A percentile compares a stretch with the other conserved stretches of the same genome.
These are phyloP conservation scores for Paratinospora sagittata DNA, from an alignment of 164 flowering plant species.

Conservation along the genomic window DNA sequence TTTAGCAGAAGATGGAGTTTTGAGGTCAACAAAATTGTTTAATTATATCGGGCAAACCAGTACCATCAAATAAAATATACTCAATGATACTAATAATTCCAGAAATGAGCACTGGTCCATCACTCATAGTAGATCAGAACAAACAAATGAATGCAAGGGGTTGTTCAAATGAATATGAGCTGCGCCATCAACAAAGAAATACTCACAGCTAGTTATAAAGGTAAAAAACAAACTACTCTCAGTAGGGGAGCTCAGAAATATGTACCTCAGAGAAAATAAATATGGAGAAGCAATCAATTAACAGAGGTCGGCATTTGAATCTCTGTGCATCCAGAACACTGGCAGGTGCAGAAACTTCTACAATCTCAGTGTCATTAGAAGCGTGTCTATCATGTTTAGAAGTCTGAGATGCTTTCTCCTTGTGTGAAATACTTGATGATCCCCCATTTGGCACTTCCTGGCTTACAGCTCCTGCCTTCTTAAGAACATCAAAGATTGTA, in stretches of 20 bases:
- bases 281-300: slow-evolving; percentile 47
- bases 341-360: slow-evolving; percentile 43
- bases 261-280: slow-evolving; percentile 51
- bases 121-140: too few species aligned
- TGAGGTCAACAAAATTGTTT: too few species aligned
- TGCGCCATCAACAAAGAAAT: not conserved
- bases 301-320: slow-evolving; percentile 68
- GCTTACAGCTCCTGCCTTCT: slow-evolving; percentile 48
- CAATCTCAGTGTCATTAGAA: slow-evolving; percentile 7
- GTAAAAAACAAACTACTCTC: not conserved
- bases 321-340: slow-evolving; percentile 56
- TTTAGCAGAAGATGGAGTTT: too few species aligned
- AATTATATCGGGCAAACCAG: not conserved
- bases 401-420: slow-evolving; percentile 26
- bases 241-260: not conserved
- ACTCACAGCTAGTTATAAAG: not conserved
- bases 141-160: too few species aligned
- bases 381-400: too few species aligned
- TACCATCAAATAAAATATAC: not conserved
- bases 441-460: slow-evolving; percentile 36
- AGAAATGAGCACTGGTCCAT: too few species aligned
- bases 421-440: slow-evolving; percentile 23
- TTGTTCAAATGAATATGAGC: not conserved
- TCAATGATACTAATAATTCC: not conserved
- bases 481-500: slow-evolving; percentile 51